A percentile compares a stretch with the other conserved stretches of the same genome.
phyloP scores from a whole-genome alignment of 257 asterid genomes.

The Solanum chilense region DNA sequence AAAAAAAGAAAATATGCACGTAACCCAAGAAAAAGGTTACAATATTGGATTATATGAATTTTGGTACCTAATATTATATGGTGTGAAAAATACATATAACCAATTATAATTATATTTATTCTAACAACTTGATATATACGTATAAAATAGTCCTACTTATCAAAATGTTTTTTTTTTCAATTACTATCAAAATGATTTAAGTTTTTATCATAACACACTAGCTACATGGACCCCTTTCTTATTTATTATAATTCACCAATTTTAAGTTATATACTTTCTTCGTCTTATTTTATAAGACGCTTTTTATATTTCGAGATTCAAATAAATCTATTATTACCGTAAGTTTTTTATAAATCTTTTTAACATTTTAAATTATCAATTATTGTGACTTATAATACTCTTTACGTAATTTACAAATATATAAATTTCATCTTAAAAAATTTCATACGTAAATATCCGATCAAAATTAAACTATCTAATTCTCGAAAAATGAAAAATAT shows the following conservation, averaged over 20 bases:
- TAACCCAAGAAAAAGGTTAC: not conserved
- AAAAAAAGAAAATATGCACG: not conserved
- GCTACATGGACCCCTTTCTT: not conserved
- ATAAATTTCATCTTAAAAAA: no score
- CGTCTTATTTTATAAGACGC: fast-evolving
- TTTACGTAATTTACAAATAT: no score
- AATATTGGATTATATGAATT: not conserved
- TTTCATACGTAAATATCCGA: no score
- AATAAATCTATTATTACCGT: fast-evolving
- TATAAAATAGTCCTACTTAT: not conserved
- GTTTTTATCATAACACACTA: not conserved
- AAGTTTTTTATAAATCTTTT: no score
- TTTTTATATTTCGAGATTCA: no score
- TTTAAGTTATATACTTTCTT: not conserved
- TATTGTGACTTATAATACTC: no score
- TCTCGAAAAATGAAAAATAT: fast-evolving
- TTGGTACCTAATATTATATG: not conserved
- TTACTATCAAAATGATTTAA: not conserved
- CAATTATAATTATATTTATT: not conserved
- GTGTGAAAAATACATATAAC: not conserved
- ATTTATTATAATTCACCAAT: not conserved
- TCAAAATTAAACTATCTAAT: no score
- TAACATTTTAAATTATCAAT: no score
- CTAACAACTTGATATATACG: not conserved
- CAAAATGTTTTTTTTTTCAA: not conserved